phyloP scores from a whole-genome alignment of 2,329 filamentous ascomycete species.

The Zelopaecilomyces penicillatus region DNA sequence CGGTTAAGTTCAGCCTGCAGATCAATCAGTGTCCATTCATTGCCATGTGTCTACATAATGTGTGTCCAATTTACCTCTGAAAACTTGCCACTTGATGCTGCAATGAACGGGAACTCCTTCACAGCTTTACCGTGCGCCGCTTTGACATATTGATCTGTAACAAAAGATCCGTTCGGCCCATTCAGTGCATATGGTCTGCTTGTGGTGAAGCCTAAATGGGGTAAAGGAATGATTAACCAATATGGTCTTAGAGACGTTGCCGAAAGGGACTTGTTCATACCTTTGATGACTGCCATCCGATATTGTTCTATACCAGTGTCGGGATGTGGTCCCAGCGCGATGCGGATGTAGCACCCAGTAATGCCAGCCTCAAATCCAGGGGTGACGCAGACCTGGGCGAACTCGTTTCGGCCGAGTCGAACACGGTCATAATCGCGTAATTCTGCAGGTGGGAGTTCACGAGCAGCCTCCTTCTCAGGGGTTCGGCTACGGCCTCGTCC shows the following conservation, averaged over 20 bases:
- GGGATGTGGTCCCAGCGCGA: constrained; percentile 72
- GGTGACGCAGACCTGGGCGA: constrained; percentile 87
- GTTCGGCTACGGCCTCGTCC: constrained; percentile 48
- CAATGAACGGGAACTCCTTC: constrained; percentile 82
- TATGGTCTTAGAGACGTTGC: neutral
- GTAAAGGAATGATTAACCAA: neutral
- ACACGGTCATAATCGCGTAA: constrained; percentile 78
- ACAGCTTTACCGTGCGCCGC: constrained; percentile 76
- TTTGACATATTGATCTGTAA: constrained; percentile 77
- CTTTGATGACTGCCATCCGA: constrained; percentile 80
- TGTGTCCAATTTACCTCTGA: constrained; percentile 56
- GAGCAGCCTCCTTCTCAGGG: constrained; percentile 56
- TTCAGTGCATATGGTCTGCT: constrained; percentile 80
- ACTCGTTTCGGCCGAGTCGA: constrained; percentile 75
- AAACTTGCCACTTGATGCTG: constrained; percentile 76
- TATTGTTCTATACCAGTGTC: constrained; percentile 69
- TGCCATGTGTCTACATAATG: too few species aligned
- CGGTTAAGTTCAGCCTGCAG: constrained; percentile 67
- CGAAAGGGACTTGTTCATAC: constrained; percentile 33
- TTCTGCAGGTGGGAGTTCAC: constrained; percentile 62
- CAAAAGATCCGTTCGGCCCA: constrained; percentile 66
- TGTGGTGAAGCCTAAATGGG: constrained; percentile 57
- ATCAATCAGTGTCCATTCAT: constrained; percentile 16
- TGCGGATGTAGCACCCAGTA: constrained; percentile 74
- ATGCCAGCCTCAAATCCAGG: constrained; percentile 80